Evolutionary conservation across 805 yeast genomes (phyloP), one percentile per base, ranked within the genome.

Genomic region (Trichomonascus vanleenenianus): DNA sequence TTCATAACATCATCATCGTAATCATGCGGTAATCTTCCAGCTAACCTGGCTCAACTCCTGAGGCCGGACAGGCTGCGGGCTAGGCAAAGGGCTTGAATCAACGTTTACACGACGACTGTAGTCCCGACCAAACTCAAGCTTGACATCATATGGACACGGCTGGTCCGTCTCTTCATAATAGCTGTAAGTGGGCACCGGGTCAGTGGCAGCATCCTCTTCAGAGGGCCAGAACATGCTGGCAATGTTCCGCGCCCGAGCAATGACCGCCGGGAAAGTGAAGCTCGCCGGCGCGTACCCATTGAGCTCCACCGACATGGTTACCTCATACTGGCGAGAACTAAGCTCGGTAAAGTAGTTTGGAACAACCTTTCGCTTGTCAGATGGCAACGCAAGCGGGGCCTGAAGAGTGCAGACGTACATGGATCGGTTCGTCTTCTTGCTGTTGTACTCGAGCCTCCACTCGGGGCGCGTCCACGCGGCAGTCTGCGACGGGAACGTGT

Each of bases 321-420:
- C 3, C 33, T 49, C 50, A 22, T 49, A 49, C 22, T 44, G 46
- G 15, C 51, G 35, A 11, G 53, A 48, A 22, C 47, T 45, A 7
- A 50, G 40, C 20, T 51, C 49, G 8, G 51, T 44, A 36, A 43
- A 48, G 20, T 36, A 50, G 19, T 49, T 48, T 14, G 46, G 45
- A n/a, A 47, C 49, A 4, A 46, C 36, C 10, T 30, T 39, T 18
- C 39, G 27, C 27, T 30, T 14, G 22, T 35, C n/a, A 4, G 30
- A 33, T 2, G 52, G 52, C 30, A 49, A 46, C 3, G 38, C 34
- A 12, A 45, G 33, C n/a, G 48, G 47, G 45, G 47, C 18, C 35
- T 39, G 14, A 31, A 38, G 14, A 39, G 33, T n/a, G 43, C 19
- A 14, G 12, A n/a, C 20, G 10, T 18, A 34, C 20, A n/a, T 18